A percentile compares a stretch with the other conserved stretches of the same genome.
These are phyloP conservation scores for Botryotinia globosa DNA, from an alignment of 2,329 filamentous ascomycete genomes.

Conservation along the genomic window DNA sequence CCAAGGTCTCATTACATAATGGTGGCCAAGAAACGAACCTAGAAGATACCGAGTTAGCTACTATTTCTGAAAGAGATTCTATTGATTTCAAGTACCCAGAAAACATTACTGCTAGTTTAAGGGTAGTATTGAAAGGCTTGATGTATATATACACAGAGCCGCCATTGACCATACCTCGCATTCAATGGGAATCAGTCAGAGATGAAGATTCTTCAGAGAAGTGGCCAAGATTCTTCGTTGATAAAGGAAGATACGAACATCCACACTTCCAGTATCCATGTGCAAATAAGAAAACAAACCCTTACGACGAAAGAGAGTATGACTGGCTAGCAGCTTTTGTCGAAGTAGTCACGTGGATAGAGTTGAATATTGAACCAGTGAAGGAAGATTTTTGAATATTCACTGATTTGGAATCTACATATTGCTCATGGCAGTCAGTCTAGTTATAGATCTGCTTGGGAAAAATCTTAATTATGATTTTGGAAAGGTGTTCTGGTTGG, in stretches of 20 bases:
- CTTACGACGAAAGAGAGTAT: slow-evolving; percentile 24
- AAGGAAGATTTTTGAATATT: background rate
- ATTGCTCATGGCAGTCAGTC: background rate
- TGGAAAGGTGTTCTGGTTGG: background rate
- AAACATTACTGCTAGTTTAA: background rate
- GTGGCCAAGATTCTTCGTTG: slow-evolving; percentile 2
- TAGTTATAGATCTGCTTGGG: background rate
- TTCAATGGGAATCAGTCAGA: background rate
- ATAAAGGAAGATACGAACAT: background rate
- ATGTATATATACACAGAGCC: slow-evolving; percentile 13
- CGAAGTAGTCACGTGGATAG: slow-evolving; percentile 27
- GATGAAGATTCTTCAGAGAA: background rate
- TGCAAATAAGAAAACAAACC: background rate
- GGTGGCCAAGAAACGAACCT: background rate
- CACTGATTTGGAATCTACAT: too few species aligned
- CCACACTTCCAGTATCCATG: background rate
- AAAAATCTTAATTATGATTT: background rate
- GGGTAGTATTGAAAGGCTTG: background rate
- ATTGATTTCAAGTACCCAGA: background rate
- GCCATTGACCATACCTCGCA: background rate
- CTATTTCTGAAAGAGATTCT: background rate
- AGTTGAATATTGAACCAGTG: slow-evolving; percentile 13
- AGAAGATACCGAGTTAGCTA: too few species aligned
- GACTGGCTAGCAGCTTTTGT: slow-evolving; percentile 27
- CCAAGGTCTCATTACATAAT: background rate